Conservation (phyloP, 2,329 filamentous ascomycete genomes). For the Chaetomium globosum region DNA sequence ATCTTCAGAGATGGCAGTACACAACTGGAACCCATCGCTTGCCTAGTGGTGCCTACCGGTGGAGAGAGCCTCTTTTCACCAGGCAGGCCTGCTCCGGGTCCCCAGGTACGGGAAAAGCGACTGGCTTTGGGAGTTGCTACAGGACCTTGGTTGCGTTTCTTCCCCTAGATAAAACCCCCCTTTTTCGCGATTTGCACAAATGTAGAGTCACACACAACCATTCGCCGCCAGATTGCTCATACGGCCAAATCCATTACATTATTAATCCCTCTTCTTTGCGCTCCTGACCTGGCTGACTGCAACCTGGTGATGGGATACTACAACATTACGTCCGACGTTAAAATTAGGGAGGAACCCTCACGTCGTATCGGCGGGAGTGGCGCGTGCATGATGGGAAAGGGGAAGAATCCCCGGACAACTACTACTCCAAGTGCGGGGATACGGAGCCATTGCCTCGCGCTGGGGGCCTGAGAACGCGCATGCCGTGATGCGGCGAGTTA, state of each 20-base stretch:
- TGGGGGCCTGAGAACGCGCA: constrained; percentile 52
- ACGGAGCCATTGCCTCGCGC: constrained; percentile 49
- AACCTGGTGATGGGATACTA: background rate
- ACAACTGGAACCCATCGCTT: background rate
- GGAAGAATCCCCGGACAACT: background rate
- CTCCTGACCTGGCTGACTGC: background rate
- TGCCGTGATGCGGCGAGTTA: constrained; percentile 46
- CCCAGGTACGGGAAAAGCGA: background rate
- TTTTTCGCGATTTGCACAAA: background rate
- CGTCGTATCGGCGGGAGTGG: constrained; percentile 6
- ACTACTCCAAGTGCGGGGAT: background rate
- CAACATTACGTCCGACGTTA: background rate
- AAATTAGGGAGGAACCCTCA: constrained; percentile 1
- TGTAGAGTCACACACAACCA: background rate
- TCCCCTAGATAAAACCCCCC: background rate
- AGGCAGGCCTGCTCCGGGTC: background rate
- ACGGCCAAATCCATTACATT: background rate
- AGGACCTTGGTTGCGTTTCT: background rate
- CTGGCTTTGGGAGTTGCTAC: background rate
- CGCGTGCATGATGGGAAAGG: constrained; percentile 10
- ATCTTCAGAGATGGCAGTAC: background rate
- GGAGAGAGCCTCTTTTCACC: background rate
- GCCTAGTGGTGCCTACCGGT: background rate
- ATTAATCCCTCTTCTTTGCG: background rate
- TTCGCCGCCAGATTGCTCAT: background rate